Base-by-base conservation (phyloP, 1,139 yeast species). In the Suhomyces choctaworum region DNA sequence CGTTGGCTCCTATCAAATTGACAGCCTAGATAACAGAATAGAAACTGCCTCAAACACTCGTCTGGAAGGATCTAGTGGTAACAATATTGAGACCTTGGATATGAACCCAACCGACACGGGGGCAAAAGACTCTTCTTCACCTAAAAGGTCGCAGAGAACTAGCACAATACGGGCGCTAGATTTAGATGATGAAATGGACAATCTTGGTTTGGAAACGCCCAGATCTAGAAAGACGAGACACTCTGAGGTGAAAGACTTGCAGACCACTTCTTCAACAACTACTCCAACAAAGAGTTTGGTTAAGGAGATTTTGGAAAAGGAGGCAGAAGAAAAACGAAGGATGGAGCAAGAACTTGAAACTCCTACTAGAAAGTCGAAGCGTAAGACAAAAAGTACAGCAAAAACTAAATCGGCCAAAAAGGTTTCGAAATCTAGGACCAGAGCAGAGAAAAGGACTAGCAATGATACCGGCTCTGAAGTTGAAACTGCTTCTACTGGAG, bases 341-440 rank as follows among this genome's bases (percentile, higher is more conserved):
- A 22, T 9, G 3, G 25, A 22, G 13, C 26, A 27, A 24, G 36
- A 32, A 12, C 15, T 15, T 4, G 20, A 17, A n/a, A 27, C 34
- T 1, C 35, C 36, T 4, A 32, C 32, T 6, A 25, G 26, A n/a
- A 29, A 19, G 8, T 22, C 31, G 10, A 17, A 14, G 12, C 11
- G 27, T 5, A 19, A 22, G 22, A 12, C 32, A 6, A 30, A 24
- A 14, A 29, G 13, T 4, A 7, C 23, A 7, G 17, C 30, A 11
- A n/a, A 9, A 10, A 16, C 29, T 4, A 31, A 32, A 9, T 7
- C 24, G 7, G 7, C 34, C 6, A 45, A 39, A 29, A 29, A 41
- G 16, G 33, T 22, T 13, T 22, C 38, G 9, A 32, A 39, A 19
- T 19, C 33, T 6, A 39, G 39, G 29, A 34, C 30, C 25, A 36